phyloP scores from a whole-genome alignment of 2,329 filamentous ascomycete genomes.

The Pestalotiopsis fici region DNA sequence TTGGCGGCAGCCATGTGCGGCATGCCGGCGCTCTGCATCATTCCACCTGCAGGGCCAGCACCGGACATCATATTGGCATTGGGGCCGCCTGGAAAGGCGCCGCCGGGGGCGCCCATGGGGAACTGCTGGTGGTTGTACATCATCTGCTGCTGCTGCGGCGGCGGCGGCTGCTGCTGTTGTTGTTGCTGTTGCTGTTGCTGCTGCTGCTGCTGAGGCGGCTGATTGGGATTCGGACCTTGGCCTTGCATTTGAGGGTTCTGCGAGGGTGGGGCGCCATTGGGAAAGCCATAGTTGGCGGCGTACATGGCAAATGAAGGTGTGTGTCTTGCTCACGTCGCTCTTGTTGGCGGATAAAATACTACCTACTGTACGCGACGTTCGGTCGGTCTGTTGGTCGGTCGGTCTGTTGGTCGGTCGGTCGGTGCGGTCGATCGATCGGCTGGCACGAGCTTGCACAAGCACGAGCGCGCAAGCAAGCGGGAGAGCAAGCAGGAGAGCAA shows the following conservation, averaged over 20 bases:
- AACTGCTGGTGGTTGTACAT: constrained; percentile 64
- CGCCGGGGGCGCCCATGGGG: constrained; percentile 50
- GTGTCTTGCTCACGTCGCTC: constrained; percentile 16
- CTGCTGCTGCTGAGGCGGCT: constrained; percentile 18
- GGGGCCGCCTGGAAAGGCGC: constrained; percentile 48
- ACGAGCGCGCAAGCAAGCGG: neutral
- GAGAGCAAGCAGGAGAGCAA: neutral
- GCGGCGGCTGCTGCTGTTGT: constrained; percentile 12
- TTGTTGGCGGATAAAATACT: neutral
- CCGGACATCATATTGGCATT: constrained; percentile 62
- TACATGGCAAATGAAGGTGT: constrained; percentile 45
- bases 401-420: no score
- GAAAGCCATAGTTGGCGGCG: constrained; percentile 55
- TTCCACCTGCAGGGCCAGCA: constrained; percentile 50
- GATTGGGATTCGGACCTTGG: constrained; percentile 32
- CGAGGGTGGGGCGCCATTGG: constrained; percentile 48
- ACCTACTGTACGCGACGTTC: neutral
- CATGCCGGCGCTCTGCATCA: constrained; percentile 66
- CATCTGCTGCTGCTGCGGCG: constrained; percentile 35
- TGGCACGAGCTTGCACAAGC: neutral
- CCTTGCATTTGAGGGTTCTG: constrained; percentile 47
- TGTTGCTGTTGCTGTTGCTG: constrained; percentile 16
- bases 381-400: neutral
- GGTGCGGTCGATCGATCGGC: neutral
- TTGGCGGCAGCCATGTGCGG: constrained; percentile 57